These are phyloP conservation scores for Pseudogymnoascus sp. DNA, from an alignment of 2,329 filamentous ascomycete genomes.

Conservation along the genomic window DNA sequence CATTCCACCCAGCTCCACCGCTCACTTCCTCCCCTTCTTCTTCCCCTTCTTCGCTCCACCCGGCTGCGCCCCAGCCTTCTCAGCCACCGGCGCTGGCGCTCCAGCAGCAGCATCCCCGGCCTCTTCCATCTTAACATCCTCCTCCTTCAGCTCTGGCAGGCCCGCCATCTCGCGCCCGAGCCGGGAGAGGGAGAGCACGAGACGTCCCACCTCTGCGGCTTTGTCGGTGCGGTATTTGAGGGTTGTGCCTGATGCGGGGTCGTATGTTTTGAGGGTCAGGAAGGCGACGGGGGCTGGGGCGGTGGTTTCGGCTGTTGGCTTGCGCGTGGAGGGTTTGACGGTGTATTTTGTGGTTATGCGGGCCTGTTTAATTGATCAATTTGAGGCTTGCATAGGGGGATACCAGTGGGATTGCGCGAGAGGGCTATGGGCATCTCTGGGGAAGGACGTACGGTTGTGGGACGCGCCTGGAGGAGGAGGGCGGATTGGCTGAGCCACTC, in stretches of 20 bases:
- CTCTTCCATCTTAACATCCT: conserved; percentile 31
- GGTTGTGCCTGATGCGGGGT: conserved; percentile 70
- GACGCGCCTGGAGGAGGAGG: conserved; percentile 78
- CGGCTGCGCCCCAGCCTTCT: conserved; percentile 29
- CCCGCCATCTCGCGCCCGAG: conserved; percentile 65
- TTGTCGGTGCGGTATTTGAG: conserved; percentile 91
- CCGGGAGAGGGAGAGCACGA: conserved; percentile 68
- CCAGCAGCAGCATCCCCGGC: conserved; percentile 34
- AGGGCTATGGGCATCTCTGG: conserved; percentile 4
- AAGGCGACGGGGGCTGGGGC: conserved; percentile 51
- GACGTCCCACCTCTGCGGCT: conserved; percentile 76
- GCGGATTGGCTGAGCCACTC: conserved; percentile 87
- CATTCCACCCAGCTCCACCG: neutral
- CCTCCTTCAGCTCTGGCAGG: conserved; percentile 36
- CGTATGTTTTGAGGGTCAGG: conserved; percentile 83
- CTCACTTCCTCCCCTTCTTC: conserved; percentile 64
- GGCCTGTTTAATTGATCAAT: conserved; percentile 48
- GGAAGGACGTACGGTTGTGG: conserved; percentile 61
- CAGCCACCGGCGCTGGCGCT: conserved; percentile 29
- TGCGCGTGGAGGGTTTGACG: conserved; percentile 43
- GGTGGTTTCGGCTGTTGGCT: conserved; percentile 19
- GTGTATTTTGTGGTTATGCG: conserved; percentile 90
- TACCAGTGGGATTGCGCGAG: conserved; percentile 3
- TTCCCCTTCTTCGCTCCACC: conserved; percentile 55
- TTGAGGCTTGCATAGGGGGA: conserved; percentile 11